Evolutionary conservation across 331 rosid species (phyloP).

Genomic region (Spiraea crenata): DNA sequence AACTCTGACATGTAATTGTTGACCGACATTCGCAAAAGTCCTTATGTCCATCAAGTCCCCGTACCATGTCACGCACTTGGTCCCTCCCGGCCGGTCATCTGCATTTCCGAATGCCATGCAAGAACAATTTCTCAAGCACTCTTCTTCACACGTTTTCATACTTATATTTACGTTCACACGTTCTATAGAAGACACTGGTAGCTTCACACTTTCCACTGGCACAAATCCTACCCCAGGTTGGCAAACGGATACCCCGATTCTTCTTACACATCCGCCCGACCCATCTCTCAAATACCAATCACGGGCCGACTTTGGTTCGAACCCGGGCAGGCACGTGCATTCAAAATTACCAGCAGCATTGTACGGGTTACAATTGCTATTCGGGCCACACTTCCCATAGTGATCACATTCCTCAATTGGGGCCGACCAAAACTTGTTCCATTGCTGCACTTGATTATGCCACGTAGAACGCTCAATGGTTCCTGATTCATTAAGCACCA

Average conservation of each 20-base stretch:
- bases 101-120: slow-evolving; percentile 55
- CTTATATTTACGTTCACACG: slow-evolving; percentile 22
- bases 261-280: slow-evolving; percentile 52
- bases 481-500: slow-evolving; percentile 32
- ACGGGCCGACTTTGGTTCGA: slow-evolving; percentile 34
- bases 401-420: slow-evolving; percentile 35
- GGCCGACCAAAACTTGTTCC: slow-evolving; percentile 36
- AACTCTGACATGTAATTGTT: slow-evolving; percentile 48
- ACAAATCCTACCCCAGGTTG: slow-evolving; percentile 56
- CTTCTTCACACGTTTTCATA: slow-evolving; percentile 35
- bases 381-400: slow-evolving; percentile 46
- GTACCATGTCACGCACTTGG: slow-evolving; percentile 57
- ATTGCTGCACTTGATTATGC: slow-evolving; percentile 23
- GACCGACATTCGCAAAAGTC: slow-evolving; percentile 29
- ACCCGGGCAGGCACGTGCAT: slow-evolving; percentile 70
- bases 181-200: slow-evolving; percentile 45
- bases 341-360: background rate
- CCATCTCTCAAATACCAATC: slow-evolving; percentile 52
- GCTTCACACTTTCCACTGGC: slow-evolving; percentile 36
- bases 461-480: slow-evolving; percentile 21
- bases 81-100: slow-evolving; percentile 31
- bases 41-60: slow-evolving; percentile 48
- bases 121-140: slow-evolving; percentile 54
- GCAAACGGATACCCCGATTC: slow-evolving; percentile 20
- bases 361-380: slow-evolving; percentile 46